These are phyloP conservation scores for Mucor irregularis DNA, from an alignment of 371 early-diverging fungal genomes.

Conservation along the genomic window DNA sequence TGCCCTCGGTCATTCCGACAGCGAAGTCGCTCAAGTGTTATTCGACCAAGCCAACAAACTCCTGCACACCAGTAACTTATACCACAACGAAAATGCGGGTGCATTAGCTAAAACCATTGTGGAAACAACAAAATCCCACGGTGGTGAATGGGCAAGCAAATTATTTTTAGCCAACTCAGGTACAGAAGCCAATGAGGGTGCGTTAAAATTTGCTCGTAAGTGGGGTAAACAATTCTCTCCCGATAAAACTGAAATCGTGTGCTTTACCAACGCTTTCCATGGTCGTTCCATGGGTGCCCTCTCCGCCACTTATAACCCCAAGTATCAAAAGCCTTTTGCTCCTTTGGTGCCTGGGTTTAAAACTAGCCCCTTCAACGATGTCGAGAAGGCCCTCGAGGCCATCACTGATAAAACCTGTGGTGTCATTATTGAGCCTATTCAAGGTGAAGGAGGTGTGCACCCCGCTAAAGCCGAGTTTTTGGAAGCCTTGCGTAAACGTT, in stretches of 20 bases:
- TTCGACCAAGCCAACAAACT: constrained; percentile 79
- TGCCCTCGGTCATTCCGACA: constrained; percentile 84
- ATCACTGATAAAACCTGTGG: constrained; percentile 83
- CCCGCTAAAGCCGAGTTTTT: constrained; percentile 73
- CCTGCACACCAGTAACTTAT: constrained; percentile 84
- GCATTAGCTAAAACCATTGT: constrained; percentile 71
- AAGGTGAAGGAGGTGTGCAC: constrained; percentile 95
- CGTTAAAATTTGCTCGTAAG: constrained; percentile 93
- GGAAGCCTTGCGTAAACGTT: constrained; percentile 70
- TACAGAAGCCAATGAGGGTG: constrained; percentile 89
- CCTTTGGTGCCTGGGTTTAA: constrained; percentile 88
- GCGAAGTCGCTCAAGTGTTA: constrained; percentile 64
- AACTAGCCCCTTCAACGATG: constrained; percentile 74
- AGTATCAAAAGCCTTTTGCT: constrained; percentile 90
- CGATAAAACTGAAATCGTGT: constrained; percentile 66
- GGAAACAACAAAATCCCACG: constrained; percentile 50
- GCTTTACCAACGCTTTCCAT: constrained; percentile 90
- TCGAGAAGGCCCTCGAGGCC: constrained; percentile 50
- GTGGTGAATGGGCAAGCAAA: constrained; percentile 50
- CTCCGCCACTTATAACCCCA: constrained; percentile 85
- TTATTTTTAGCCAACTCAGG: constrained; percentile 91
- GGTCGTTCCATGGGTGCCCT: constrained; percentile 94
- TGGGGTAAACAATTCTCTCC: constrained; percentile 72
- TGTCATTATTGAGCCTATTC: constrained; percentile 95
- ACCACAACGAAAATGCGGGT: constrained; percentile 78